phyloP scores from a whole-genome alignment of 192 early-diverging fungal species.

The Coemansia javaensis region DNA sequence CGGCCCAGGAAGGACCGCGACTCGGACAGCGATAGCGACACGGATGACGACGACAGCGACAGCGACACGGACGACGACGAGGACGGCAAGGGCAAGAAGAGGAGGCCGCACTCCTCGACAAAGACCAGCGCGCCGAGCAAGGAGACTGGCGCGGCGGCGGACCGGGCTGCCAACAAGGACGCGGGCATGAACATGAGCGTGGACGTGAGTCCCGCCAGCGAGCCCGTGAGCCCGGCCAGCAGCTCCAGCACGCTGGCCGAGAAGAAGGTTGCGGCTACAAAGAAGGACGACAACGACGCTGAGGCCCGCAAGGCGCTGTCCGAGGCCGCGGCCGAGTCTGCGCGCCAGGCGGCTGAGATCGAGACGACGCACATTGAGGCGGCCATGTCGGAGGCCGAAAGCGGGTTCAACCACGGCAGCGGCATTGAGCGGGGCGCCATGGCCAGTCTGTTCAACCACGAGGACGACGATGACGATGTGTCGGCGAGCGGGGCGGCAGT shows the following conservation, averaged over 20 bases:
- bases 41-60: constrained; percentile 1
- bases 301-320: constrained; percentile 21
- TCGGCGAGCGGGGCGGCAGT: too few relatives aligned
- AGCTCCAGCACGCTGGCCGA: too few relatives aligned
- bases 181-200: neutral
- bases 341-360: constrained; percentile 20
- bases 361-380: constrained; percentile 16
- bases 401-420: too few relatives aligned
- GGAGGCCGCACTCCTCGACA: too few relatives aligned
- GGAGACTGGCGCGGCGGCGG: neutral
- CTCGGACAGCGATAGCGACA: constrained; percentile 2
- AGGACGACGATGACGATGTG: constrained; percentile 8
- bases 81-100: neutral
- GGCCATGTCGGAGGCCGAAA: neutral
- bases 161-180: neutral
- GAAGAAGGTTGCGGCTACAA: neutral
- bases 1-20: neutral
- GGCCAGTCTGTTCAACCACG: neutral
- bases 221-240: too few relatives aligned
- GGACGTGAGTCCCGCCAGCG: too few relatives aligned
- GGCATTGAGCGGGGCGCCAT: neutral
- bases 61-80: constrained; percentile 1
- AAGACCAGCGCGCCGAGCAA: neutral
- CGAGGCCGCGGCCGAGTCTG: constrained; percentile 36
- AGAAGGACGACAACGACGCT: constrained; percentile 3